phyloP scores from a whole-genome alignment of 2,329 filamentous ascomycete species.

The Fusarium begoniae region DNA sequence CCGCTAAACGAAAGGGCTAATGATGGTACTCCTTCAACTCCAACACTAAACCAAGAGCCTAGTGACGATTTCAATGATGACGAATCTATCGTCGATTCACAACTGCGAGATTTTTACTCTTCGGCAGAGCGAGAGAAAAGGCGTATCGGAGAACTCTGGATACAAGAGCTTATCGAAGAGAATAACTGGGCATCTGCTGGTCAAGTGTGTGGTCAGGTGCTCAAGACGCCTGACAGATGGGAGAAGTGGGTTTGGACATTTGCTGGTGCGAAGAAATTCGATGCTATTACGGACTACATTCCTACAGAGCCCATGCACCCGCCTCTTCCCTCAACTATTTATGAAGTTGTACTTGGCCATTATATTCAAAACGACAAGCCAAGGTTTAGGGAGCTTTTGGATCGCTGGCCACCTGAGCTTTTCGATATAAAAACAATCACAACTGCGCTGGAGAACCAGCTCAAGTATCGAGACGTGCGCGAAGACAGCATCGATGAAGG shows the following conservation, averaged over 20 bases:
- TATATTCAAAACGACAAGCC: conserved; percentile 83
- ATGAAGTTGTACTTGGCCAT: conserved; percentile 88
- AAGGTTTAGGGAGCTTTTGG: conserved; percentile 80
- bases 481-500: conserved; percentile 81
- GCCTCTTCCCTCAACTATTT: conserved; percentile 81
- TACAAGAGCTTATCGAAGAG: conserved; percentile 81
- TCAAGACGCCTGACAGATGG: conserved; percentile 84
- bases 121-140: conserved; percentile 86
- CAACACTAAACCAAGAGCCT: conserved; percentile 51
- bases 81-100: conserved; percentile 62
- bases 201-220: conserved; percentile 81
- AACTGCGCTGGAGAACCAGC: conserved; percentile 81
- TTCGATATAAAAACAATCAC: conserved; percentile 83
- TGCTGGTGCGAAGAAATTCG: conserved; percentile 83
- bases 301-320: conserved; percentile 81
- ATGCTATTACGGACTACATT: conserved; percentile 88
- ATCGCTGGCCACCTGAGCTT: conserved; percentile 84
- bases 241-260: conserved; percentile 97
- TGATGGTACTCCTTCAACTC: conserved; percentile 53
- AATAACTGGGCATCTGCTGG: conserved; percentile 83
- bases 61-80: conserved; percentile 80
- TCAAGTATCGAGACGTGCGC: conserved; percentile 77
- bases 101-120: conserved; percentile 66
- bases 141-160: conserved; percentile 91
- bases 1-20: conserved; percentile 51